Base-by-base conservation (phyloP, 2,329 filamentous ascomycete genomes). In the Elsinoe fawcettii region DNA sequence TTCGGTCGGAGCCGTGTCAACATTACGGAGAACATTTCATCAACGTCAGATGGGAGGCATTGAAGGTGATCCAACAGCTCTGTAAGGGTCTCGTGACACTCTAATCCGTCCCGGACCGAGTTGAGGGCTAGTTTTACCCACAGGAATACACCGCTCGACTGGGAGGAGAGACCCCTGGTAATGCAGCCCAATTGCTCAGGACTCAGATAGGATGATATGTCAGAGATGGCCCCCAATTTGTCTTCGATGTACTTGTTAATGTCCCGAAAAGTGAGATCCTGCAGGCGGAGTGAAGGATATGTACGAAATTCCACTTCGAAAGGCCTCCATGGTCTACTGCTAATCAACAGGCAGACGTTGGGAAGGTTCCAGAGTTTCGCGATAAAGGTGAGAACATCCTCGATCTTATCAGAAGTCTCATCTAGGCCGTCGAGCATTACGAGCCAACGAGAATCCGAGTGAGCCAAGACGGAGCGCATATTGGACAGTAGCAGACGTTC, bases 1-100 rank as follows among this genome's bases (percentile, higher is more conserved):
- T 63, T 1, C 74, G 77, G 60, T 61, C 69, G 16, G 72, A 73
- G 63, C 59, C 39, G 69, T 61, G 53, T 66, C 61, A 56, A 14
- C 37, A 41, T 41, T 6, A 41, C 37, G 5, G 12, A 6, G 37
- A 41, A 41, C 37, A 41, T 41, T n/a, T 41, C n/a, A 20, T 41
- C 18, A 5, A 41, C 5, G 37, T 41, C 37, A n/a, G 37, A n/a
- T 20, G 37, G 37, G 18, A 41, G n/a, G 5, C 37, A n/a, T n/a
- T 20, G 18, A 41, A 7, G 6, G 5, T 20, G n/a, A 20, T 41
- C 37, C 37, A 7, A 6, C 5, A 41, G 37, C 6, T n/a, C 6
- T n/a, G 12, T 5, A 20, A 41, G 5, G 37, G 6, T n/a, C n/a
- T 41, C 37, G 6, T 7, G 18, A n/a, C 18, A 20, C n/a, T 41